Percentiles rank a stretch among this genome's conserved stretches.
These are phyloP conservation scores for Diaporthe australafricana DNA, from an alignment of 2,329 filamentous ascomycete species.

Conservation along the genomic window DNA sequence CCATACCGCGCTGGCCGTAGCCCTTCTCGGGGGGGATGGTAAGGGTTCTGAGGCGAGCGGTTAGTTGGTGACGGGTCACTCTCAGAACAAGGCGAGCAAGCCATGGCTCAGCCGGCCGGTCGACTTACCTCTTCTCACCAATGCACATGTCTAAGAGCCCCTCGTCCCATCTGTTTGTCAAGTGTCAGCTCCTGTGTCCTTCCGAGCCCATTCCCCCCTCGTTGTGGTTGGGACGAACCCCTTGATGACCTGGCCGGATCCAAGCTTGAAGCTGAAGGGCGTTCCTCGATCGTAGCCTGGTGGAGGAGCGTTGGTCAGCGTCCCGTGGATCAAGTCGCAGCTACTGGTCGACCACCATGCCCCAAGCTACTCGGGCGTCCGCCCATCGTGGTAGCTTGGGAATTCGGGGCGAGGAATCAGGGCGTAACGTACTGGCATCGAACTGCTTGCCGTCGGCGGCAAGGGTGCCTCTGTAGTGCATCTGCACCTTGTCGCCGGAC, in stretches of 20 bases:
- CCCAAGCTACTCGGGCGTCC: not conserved
- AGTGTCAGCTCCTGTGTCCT: slow-evolving; percentile 38
- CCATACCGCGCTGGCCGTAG: slow-evolving; percentile 81
- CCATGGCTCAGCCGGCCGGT: not conserved
- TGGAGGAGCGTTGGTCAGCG: slow-evolving; percentile 1
- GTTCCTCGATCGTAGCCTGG: slow-evolving; percentile 78
- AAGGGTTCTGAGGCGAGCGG: slow-evolving; percentile 67
- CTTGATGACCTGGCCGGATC: slow-evolving; percentile 86
- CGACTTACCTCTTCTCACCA: slow-evolving; percentile 79
- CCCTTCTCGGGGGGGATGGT: slow-evolving; percentile 89
- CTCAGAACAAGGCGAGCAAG: not conserved
- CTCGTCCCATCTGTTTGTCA: slow-evolving; percentile 79
- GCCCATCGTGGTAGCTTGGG: not conserved
- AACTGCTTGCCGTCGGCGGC: slow-evolving; percentile 79
- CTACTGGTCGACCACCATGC: not conserved
- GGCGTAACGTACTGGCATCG: slow-evolving; percentile 71
- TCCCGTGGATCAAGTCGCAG: slow-evolving; percentile 41
- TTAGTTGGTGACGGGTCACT: slow-evolving; percentile 37
- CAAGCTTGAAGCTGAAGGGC: slow-evolving; percentile 85
- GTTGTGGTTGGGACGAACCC: slow-evolving; percentile 67
- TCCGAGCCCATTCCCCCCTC: not conserved
- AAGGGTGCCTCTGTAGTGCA: slow-evolving; percentile 91
- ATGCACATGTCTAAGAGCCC: slow-evolving; percentile 95
- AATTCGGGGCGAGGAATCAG: not conserved
- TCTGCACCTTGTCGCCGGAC: slow-evolving; percentile 82